Base-by-base conservation (phyloP, 2,329 filamentous ascomycete genomes). In the Ophiostoma himal-ulmi region DNA sequence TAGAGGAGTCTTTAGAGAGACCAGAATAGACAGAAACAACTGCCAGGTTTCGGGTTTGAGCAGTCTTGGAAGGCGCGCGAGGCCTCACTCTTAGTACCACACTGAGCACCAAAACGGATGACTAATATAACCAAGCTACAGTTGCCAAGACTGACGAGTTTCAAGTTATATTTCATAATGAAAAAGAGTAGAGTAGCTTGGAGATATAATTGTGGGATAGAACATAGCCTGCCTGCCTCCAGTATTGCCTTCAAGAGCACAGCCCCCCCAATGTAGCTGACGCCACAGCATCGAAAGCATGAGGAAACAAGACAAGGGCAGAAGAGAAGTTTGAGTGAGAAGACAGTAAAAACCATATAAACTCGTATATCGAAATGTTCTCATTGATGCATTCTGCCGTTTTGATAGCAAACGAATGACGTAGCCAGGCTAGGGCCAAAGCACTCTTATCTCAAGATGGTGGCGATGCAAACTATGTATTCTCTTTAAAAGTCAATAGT, bases 61-160 rank as follows among this genome's bases (percentile, higher is more conserved):
- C 5, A 36, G 57, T 64, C 57, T 64, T 64, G 57, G 57, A 64
- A 64, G 54, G 52, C 57, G 60, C 60, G 60, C 34, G 60, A 64
- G 60, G 60, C 60, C 60, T 64, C 60, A 64, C 30, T 37, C 37
- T 5, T 37, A 30, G 13, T 64, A 37, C 34, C 8, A 36, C 30
- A 64, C 17, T 39, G 30, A 30, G 26, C 57, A 26, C n/a, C 11
- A 57, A 26, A 26, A 3, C 3, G 36, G 34, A 64, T 64, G 60
- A 64, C 34, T 64, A 64, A 64, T 64, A 17, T 17, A 64, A 20
- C 30, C 34, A 64, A 36, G 30, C 13, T 22, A 22, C 17, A 64
- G 22, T 6, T n/a, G 60, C 60, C 60, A 64, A 64, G 60, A 37
- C 30, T 36, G 14, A n/a, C 7, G 34, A 11, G 60, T 64, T 64